These are phyloP conservation scores for Pulveroboletus sp. DNA, from an alignment of 768 basidiomycete species.

Conservation along the genomic window DNA sequence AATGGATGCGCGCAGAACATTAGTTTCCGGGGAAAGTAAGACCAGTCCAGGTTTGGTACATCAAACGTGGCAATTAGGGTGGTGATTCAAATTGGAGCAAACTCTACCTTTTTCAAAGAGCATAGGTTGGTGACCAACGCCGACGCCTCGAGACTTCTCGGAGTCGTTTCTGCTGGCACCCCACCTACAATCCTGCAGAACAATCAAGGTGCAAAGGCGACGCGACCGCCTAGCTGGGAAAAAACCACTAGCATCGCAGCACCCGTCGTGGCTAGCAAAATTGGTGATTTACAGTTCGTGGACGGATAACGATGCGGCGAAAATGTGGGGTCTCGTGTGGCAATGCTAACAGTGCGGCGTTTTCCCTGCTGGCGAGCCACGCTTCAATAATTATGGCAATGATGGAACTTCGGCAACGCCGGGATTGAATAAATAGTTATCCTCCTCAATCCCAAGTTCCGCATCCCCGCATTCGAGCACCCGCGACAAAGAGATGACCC, in stretches of 20 bases:
- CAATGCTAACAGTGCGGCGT: slow-evolving; percentile 1
- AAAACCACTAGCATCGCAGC: neutral
- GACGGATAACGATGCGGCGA: slow-evolving; percentile 13
- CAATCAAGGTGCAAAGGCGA: too few relatives aligned
- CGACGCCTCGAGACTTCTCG: slow-evolving; percentile 26
- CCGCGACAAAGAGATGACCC: slow-evolving; percentile 4
- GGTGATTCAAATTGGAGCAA: slow-evolving; percentile 1
- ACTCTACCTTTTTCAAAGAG: slow-evolving; percentile 16
- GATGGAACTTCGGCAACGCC: slow-evolving; percentile 2
- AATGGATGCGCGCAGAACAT: slow-evolving; percentile 7
- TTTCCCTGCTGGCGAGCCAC: slow-evolving; percentile 9
- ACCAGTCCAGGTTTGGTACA: slow-evolving; percentile 1
- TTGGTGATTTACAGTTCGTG: too few relatives aligned
- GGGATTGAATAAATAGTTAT: slow-evolving; percentile 17
- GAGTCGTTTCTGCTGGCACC: slow-evolving; percentile 19
- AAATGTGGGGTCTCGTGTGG: slow-evolving; percentile 13
- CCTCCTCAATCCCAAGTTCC: neutral
- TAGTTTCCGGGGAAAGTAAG: slow-evolving; percentile 12
- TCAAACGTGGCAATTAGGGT: slow-evolving; percentile 12
- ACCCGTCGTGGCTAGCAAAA: too few relatives aligned
- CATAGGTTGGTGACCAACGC: slow-evolving; percentile 11
- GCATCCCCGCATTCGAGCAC: slow-evolving; percentile 6
- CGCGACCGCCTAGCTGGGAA: slow-evolving; percentile 6
- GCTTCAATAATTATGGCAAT: slow-evolving; percentile 4
- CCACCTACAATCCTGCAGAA: slow-evolving; percentile 4